phyloP scores from a whole-genome alignment of 2,329 filamentous ascomycete species.

The Diaporthe helianthi region DNA sequence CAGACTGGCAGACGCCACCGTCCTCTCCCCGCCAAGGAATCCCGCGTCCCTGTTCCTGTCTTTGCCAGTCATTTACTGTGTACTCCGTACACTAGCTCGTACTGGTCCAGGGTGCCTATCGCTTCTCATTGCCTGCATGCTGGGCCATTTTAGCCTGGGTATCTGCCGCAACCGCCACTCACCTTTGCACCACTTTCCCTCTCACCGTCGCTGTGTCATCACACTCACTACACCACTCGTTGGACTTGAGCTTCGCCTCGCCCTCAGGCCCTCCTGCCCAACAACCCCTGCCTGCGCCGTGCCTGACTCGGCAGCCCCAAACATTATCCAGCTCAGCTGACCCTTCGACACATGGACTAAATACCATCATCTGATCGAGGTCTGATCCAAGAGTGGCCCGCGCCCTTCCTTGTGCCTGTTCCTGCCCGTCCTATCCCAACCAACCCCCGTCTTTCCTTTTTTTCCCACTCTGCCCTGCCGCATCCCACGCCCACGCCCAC shows the following conservation, averaged over 20 bases:
- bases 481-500: conserved; percentile 26
- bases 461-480: conserved; percentile 18
- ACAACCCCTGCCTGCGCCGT: background rate
- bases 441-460: conserved; percentile 26
- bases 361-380: conserved; percentile 29
- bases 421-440: conserved; percentile 8
- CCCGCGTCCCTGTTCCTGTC: background rate
- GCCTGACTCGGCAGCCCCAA: conserved; percentile 21
- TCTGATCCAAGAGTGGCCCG: conserved; percentile 31
- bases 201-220: conserved; percentile 2
- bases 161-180: conserved; percentile 1
- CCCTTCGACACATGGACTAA: conserved; percentile 25
- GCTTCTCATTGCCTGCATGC: background rate
- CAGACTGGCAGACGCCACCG: conserved; percentile 3
- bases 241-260: background rate
- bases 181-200: conserved; percentile 12
- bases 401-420: conserved; percentile 25
- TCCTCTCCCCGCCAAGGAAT: background rate
- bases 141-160: background rate
- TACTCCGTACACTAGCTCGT: conserved; percentile 11
- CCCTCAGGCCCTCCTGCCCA: background rate
- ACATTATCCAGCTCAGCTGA: conserved; percentile 27
- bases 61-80: conserved; percentile 10
- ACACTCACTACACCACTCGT: conserved; percentile 10
- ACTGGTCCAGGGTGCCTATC: background rate